Base-by-base conservation (phyloP, 768 basidiomycete genomes). In the Sarcodon aspratus region DNA sequence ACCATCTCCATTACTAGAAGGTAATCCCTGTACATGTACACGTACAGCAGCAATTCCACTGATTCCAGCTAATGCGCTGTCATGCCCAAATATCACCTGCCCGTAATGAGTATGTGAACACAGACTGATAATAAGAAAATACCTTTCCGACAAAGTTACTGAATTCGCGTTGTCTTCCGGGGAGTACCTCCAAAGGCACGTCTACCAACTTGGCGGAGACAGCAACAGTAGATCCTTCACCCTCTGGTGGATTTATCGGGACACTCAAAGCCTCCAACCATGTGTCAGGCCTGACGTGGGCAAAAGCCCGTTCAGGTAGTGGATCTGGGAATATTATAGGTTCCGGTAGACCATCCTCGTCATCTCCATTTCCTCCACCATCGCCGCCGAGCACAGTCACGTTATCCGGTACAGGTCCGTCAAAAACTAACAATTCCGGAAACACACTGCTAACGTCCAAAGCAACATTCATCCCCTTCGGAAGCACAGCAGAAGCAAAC, bases 111-210 rank as follows among this genome's bases (percentile, higher is more conserved):
- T 49, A 3, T 55, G 47, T 18, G 46, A n/a, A 10, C 45, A 42
- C 3, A 45, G 9, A 45, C 31, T 32, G 31, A 32, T 11, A 21
- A 10, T 8, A 9, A 36, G 7, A 13, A 7, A 36, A n/a, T 35
- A 86, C 87, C 79, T 92, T 91, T 54, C 73, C 65, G 12, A 91
- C 76, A 52, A 92, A 92, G 48, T 72, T 69, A 51, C 82, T 79
- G 53, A 92, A 89, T 57, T 84, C 76, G 52, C 72, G 78, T 61
- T 88, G 75, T 38, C 89, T 74, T 6, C 88, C 86, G 0, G 87
- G 85, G 0, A 92, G 67, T 9, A 91, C 83, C 49, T 87, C 67
- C 32, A 92, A 64, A 10, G 88, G 86, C 9, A 87, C 80, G 55
- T 90, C 83, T 2, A 73, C 69, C 44, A 91, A 74, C 54, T 72